phyloP scores from a whole-genome alignment of 2,329 filamentous ascomycete genomes.

The Paracorniculantispora psalliotae region DNA sequence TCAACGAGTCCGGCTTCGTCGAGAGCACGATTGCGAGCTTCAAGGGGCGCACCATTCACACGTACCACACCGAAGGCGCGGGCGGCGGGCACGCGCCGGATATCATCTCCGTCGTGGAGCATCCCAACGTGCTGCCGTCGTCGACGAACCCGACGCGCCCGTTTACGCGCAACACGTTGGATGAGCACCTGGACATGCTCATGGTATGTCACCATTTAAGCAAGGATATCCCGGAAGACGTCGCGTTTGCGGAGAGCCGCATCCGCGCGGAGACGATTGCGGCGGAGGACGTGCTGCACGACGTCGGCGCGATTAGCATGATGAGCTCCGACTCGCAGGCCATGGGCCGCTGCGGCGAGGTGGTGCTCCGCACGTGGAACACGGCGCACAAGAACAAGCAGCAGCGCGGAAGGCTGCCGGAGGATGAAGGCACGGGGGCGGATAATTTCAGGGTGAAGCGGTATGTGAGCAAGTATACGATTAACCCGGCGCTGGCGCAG shows the following conservation, averaged over 20 bases:
- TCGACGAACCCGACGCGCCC: slow-evolving; percentile 91
- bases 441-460: slow-evolving; percentile 92
- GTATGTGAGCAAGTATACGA: slow-evolving; percentile 92
- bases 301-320: slow-evolving; percentile 94
- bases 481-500: slow-evolving; percentile 89
- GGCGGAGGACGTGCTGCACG: slow-evolving; percentile 92
- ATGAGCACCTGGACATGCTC: slow-evolving; percentile 96
- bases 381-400: slow-evolving; percentile 95
- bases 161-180: slow-evolving; percentile 85
- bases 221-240: slow-evolving; percentile 89
- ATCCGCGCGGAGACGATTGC: slow-evolving; percentile 96
- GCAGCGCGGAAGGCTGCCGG: slow-evolving; percentile 69
- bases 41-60: slow-evolving; percentile 84
- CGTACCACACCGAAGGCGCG: slow-evolving; percentile 94
- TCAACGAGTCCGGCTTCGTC: slow-evolving; percentile 97
- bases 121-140: slow-evolving; percentile 80
- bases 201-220: slow-evolving; percentile 97
- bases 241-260: slow-evolving; percentile 89
- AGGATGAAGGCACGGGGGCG: slow-evolving; percentile 73
- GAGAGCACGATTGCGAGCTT: slow-evolving; percentile 85
- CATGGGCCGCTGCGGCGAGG: slow-evolving; percentile 94
- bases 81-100: slow-evolving; percentile 93
- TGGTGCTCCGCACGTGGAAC: slow-evolving; percentile 90
- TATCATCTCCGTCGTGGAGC: slow-evolving; percentile 90
- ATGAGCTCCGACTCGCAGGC: slow-evolving; percentile 94